phyloP scores from a whole-genome alignment of 768 basidiomycete species.

The Pulveroboletus ravenelii region DNA sequence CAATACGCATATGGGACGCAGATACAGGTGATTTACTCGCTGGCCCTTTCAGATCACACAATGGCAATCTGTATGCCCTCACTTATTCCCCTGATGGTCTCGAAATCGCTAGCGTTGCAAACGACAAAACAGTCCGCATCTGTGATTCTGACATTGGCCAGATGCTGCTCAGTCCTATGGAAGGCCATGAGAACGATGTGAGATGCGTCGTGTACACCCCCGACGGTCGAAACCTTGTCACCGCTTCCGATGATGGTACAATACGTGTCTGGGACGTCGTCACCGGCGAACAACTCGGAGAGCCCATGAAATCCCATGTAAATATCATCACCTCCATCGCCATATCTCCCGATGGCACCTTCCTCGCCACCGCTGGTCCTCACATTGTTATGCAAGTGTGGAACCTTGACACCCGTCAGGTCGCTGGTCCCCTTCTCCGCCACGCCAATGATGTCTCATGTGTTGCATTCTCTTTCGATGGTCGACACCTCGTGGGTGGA shows the following conservation, averaged over 20 bases:
- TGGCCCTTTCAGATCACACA: conserved; percentile 29
- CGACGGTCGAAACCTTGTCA: conserved; percentile 25
- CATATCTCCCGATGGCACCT: conserved; percentile 28
- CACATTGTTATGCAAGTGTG: conserved; percentile 29
- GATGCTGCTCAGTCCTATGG: conserved; percentile 20
- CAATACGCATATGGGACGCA: conserved; percentile 31
- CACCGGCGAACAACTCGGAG: conserved; percentile 28
- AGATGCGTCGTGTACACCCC: conserved; percentile 30
- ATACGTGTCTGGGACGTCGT: conserved; percentile 29
- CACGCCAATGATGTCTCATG: conserved; percentile 30
- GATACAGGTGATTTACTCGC: conserved; percentile 21
- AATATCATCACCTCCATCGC: conserved; percentile 30
- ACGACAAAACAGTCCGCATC: conserved; percentile 29
- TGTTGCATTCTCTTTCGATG: conserved; percentile 30
- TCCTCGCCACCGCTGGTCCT: conserved; percentile 31
- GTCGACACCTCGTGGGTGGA: conserved; percentile 24
- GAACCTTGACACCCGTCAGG: conserved; percentile 23
- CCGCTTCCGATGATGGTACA: conserved; percentile 29
- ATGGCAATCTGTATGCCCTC: conserved; percentile 32
- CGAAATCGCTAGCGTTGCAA: conserved; percentile 29
- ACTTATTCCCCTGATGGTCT: conserved; percentile 34
- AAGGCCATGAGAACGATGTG: conserved; percentile 28
- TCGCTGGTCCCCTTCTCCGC: conserved; percentile 18
- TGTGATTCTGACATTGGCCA: conserved; percentile 37
- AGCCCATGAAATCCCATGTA: conserved; percentile 26